Conservation (phyloP, 768 basidiomycete species). For the Tulasnella calospora region DNA sequence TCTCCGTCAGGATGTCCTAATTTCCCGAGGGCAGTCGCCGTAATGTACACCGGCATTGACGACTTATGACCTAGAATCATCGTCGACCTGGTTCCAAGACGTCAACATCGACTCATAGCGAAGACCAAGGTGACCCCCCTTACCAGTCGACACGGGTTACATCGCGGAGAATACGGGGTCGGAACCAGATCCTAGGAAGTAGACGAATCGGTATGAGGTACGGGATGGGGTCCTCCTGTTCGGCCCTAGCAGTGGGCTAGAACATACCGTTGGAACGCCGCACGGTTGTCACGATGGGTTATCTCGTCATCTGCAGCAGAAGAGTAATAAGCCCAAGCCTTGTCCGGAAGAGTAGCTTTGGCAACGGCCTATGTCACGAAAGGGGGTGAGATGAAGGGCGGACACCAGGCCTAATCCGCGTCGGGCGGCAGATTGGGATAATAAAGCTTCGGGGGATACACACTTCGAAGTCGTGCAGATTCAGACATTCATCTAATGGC, state of each 20-base stretch:
- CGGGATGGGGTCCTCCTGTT: slow-evolving; percentile 29
- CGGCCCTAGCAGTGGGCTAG: slow-evolving; percentile 1
- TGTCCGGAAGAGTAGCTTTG: slow-evolving; percentile 69
- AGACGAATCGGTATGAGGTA: slow-evolving; percentile 6
- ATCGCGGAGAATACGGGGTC: slow-evolving; percentile 78
- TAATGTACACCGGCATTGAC: slow-evolving; percentile 75
- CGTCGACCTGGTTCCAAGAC: slow-evolving; percentile 44
- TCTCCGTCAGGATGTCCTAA: slow-evolving; percentile 96
- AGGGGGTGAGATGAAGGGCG: slow-evolving; percentile 1
- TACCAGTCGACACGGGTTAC: slow-evolving; percentile 77
- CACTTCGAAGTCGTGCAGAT: slow-evolving; percentile 92
- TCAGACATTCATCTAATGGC: slow-evolving; percentile 71
- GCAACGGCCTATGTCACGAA: slow-evolving; percentile 63
- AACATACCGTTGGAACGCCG: slow-evolving; percentile 77
- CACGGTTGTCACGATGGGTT: slow-evolving; percentile 81
- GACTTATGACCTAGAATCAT: slow-evolving; percentile 71
- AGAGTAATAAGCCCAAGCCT: slow-evolving; percentile 95
- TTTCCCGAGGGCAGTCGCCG: slow-evolving; percentile 88
- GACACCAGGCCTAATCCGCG: slow-evolving; percentile 30
- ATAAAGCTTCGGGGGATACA: slow-evolving; percentile 29
- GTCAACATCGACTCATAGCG: neutral
- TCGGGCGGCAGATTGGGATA: slow-evolving; percentile 7
- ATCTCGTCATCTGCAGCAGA: slow-evolving; percentile 97
- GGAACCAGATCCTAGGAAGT: slow-evolving; percentile 68
- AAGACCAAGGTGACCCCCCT: neutral